Conservation (phyloP, 257 asterid genomes). For the Voacanga thouarsii region DNA sequence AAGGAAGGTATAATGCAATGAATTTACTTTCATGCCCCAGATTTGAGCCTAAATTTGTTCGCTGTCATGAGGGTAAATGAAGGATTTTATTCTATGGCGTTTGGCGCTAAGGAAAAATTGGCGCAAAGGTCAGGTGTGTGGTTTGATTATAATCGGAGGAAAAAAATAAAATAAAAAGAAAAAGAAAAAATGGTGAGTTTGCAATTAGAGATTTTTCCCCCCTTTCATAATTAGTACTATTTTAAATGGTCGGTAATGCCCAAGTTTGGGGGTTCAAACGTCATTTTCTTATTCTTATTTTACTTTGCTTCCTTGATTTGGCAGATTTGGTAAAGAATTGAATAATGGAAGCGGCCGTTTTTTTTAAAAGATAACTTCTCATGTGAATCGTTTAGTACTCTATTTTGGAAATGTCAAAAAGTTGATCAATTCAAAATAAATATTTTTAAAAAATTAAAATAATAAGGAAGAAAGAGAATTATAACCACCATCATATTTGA, state of each 20-base stretch:
- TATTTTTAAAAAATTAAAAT: too few species aligned
- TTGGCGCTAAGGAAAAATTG: not conserved
- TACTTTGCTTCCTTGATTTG: not conserved
- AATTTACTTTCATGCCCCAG: conserved; percentile 1
- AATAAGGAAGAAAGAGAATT: too few species aligned
- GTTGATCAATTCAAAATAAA: too few species aligned
- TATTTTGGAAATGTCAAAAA: too few species aligned
- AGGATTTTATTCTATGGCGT: not conserved
- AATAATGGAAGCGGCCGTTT: too few species aligned
- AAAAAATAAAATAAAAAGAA: not conserved
- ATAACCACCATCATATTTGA: too few species aligned
- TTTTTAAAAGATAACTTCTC: too few species aligned
- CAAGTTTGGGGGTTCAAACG: not conserved
- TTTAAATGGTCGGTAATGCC: not conserved
- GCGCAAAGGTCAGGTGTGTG: not conserved
- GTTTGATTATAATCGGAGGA: not conserved
- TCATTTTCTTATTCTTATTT: not conserved
- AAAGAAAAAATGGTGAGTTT: not conserved
- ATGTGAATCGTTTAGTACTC: not conserved
- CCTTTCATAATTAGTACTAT: not conserved
- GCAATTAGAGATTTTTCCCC: not conserved
- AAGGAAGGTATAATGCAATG: not conserved
- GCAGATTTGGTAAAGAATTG: not conserved
- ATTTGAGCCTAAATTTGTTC: not conserved
- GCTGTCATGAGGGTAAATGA: conserved; percentile 9